Percentiles rank a stretch among this genome's conserved stretches.
These are phyloP conservation scores for Clarireedia paspali DNA, from an alignment of 2,329 filamentous ascomycete species.

Conservation along the genomic window DNA sequence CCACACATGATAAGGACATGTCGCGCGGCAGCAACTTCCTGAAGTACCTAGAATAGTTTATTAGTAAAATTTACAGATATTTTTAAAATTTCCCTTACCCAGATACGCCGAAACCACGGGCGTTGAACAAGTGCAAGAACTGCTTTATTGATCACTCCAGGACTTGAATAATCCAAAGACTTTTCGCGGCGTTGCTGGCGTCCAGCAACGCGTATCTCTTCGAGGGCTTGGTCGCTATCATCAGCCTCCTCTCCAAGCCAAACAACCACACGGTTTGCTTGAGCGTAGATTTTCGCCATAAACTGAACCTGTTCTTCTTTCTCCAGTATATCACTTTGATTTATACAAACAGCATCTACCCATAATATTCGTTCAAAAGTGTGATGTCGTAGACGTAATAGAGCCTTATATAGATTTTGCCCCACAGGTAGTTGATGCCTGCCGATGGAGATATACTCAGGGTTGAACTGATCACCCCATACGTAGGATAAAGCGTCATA, in stretches of 20 bases:
- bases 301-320: conserved; percentile 6
- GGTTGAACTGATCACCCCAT: not conserved
- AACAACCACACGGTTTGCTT: conserved; percentile 7
- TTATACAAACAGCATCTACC: not conserved
- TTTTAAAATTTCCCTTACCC: not conserved
- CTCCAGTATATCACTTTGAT: not conserved
- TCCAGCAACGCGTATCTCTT: not conserved
- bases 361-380: not conserved
- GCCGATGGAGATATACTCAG: not conserved
- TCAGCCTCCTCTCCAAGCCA: not conserved
- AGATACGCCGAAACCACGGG: not conserved
- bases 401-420: not conserved
- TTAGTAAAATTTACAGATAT: not conserved
- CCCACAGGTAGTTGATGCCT: not conserved
- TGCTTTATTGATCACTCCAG: not conserved
- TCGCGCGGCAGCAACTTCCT: not conserved
- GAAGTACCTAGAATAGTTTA: not conserved
- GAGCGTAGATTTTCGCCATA: conserved; percentile 9
- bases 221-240: not conserved
- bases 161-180: too few species aligned
- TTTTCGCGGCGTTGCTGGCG: too few species aligned
- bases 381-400: not conserved
- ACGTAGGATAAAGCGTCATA: conserved; percentile 1
- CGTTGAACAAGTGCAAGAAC: not conserved
- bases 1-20: not conserved